Conservation (phyloP, 108 stramenopile species). For the Skeletonema marinoi region DNA sequence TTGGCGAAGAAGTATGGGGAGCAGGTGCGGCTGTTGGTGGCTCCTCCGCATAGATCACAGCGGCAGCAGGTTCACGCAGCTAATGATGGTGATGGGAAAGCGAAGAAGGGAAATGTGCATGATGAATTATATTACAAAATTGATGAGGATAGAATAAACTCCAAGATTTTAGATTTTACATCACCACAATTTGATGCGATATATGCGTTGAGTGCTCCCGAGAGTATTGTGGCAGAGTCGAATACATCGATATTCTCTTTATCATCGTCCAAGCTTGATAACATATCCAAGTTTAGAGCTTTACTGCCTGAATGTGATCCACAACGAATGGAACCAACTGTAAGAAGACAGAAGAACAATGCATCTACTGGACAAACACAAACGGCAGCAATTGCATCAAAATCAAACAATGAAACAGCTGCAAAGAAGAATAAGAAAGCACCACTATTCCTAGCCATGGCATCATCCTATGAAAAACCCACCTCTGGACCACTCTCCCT, state of each 20-base stretch:
- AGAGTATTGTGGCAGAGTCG: conserved; percentile 21
- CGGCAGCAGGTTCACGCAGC: conserved; percentile 9
- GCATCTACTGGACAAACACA: not conserved
- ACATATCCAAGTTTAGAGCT: conserved; percentile 52
- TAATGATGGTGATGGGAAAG: not conserved
- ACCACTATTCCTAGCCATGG: conserved; percentile 49
- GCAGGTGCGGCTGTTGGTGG: conserved; percentile 58
- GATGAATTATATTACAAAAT: conserved; percentile 63
- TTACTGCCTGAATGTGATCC: conserved; percentile 58
- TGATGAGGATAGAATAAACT: conserved; percentile 35
- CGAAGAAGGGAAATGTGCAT: conserved; percentile 6
- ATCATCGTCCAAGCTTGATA: conserved; percentile 34
- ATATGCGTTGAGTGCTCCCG: conserved; percentile 49
- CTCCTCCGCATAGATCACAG: conserved; percentile 26
- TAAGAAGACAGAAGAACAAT: conserved; percentile 8
- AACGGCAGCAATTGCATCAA: not conserved
- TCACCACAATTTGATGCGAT: conserved; percentile 66
- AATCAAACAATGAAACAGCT: not conserved
- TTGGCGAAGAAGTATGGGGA: conserved; percentile 76
- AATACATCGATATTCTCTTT: conserved; percentile 52
- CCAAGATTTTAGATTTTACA: conserved; percentile 63
- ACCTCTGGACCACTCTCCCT: conserved; percentile 66
- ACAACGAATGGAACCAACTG: conserved; percentile 31
- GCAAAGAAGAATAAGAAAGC: conserved; percentile 16
- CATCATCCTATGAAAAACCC: conserved; percentile 36